Evolutionary conservation across 306 rosid genomes (phyloP).

Genomic region (Casuarina glauca): DNA sequence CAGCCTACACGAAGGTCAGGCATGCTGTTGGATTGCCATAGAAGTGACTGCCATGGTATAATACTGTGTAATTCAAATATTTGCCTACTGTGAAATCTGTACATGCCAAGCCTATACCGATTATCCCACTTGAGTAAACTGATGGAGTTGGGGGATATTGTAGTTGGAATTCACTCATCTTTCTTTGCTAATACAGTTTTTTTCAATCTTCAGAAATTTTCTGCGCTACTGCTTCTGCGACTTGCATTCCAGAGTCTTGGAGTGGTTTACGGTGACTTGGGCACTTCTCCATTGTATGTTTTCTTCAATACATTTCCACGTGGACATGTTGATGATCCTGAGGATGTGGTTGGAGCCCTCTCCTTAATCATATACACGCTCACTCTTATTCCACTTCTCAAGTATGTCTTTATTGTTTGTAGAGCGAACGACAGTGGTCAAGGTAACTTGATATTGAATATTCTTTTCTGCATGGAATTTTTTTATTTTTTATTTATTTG

Average conservation of each 20-base stretch:
- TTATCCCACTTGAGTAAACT: not conserved
- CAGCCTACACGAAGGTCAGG: not conserved
- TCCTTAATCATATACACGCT: constrained; percentile 96
- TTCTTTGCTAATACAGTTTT: constrained; percentile 36
- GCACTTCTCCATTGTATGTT: constrained; percentile 96
- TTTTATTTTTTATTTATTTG: not conserved
- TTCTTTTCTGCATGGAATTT: not conserved
- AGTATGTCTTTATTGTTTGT: constrained; percentile 79
- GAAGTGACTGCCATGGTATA: not conserved
- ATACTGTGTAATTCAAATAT: not conserved
- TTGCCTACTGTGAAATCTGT: not conserved
- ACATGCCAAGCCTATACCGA: not conserved
- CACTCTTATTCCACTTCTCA: constrained; percentile 92
- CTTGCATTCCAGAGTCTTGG: constrained; percentile 98
- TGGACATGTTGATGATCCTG: constrained; percentile 56
- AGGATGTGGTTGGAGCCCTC: constrained; percentile 93
- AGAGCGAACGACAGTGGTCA: constrained; percentile 98
- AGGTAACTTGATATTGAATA: constrained; percentile 50
- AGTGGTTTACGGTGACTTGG: constrained; percentile 97
- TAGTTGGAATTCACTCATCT: not conserved
- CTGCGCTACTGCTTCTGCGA: constrained; percentile 78
- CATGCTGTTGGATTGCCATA: not conserved
- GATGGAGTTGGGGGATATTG: not conserved
- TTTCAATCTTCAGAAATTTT: constrained; percentile 67
- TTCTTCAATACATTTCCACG: constrained; percentile 87